Conservation (phyloP, 441 rosid species). For the Jatropha multifida region DNA sequence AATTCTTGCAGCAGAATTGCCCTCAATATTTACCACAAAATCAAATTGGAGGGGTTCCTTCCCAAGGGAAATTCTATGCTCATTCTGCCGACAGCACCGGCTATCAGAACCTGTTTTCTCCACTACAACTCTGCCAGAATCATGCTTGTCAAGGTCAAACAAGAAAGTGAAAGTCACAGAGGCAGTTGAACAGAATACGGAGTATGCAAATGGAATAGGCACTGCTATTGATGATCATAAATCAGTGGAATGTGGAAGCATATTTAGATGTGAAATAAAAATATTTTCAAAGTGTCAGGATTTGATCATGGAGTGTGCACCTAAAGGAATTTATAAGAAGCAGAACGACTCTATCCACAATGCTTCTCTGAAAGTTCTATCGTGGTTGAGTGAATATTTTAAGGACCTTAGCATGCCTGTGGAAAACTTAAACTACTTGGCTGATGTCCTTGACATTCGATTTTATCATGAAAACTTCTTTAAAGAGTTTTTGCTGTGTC, state of each 20-base stretch:
- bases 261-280: constrained; percentile 67
- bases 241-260: constrained; percentile 31
- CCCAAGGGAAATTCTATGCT: constrained; percentile 73
- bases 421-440: constrained; percentile 44
- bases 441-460: constrained; percentile 39
- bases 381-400: constrained; percentile 68
- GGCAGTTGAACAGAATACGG: constrained; percentile 29
- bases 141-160: constrained; percentile 45
- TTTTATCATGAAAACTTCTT: constrained; percentile 39
- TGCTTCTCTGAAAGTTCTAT: constrained; percentile 72
- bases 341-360: constrained; percentile 71
- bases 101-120: constrained; percentile 78
- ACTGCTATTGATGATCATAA: constrained; percentile 33
- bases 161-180: constrained; percentile 53
- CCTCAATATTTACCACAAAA: constrained; percentile 61
- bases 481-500: constrained; percentile 43
- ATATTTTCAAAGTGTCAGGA: constrained; percentile 62
- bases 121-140: constrained; percentile 39
- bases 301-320: constrained; percentile 65
- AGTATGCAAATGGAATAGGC: constrained; percentile 34
- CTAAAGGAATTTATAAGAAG: constrained; percentile 60
- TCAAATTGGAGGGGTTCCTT: constrained; percentile 84
- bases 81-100: constrained; percentile 85
- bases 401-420: constrained; percentile 41
- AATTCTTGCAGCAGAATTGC: constrained; percentile 68